phyloP scores from a whole-genome alignment of 2,329 filamentous ascomycete species.

The Ustulina deusta region DNA sequence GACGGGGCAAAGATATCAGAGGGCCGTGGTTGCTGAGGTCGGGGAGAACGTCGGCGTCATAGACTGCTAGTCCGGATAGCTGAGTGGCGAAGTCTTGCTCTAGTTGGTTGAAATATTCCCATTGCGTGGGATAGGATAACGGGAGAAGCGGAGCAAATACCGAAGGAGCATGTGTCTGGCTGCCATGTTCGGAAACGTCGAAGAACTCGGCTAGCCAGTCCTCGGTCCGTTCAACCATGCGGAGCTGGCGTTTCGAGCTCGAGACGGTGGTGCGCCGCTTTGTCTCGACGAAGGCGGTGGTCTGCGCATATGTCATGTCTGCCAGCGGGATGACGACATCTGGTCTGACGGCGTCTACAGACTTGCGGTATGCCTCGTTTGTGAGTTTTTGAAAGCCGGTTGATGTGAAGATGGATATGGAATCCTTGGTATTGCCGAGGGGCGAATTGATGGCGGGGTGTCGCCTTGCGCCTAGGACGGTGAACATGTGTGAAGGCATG shows the following conservation, averaged over 20 bases:
- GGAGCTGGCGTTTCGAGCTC: slow-evolving; percentile 78
- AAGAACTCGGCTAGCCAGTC: slow-evolving; percentile 81
- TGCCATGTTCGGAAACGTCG: slow-evolving; percentile 51
- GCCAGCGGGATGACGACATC: slow-evolving; percentile 85
- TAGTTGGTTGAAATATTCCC: slow-evolving; percentile 81
- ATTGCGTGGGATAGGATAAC: slow-evolving; percentile 79
- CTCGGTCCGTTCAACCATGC: slow-evolving; percentile 89
- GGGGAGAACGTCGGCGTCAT: slow-evolving; percentile 76
- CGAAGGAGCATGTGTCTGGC: slow-evolving; percentile 52
- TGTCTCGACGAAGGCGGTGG: slow-evolving; percentile 60
- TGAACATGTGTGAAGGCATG: slow-evolving; percentile 72
- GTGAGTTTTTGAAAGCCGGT: slow-evolving; percentile 83
- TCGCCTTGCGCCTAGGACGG: slow-evolving; percentile 82
- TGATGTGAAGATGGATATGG: slow-evolving; percentile 84
- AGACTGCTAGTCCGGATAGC: slow-evolving; percentile 80
- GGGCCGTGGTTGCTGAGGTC: slow-evolving; percentile 69
- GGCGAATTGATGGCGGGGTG: slow-evolving; percentile 80
- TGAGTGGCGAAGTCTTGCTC: slow-evolving; percentile 68
- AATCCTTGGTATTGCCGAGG: slow-evolving; percentile 75
- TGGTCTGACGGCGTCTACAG: slow-evolving; percentile 74
- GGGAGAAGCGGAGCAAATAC: slow-evolving; percentile 79
- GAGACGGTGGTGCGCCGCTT: slow-evolving; percentile 64
- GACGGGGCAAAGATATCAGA: slow-evolving; percentile 73
- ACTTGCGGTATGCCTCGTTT: slow-evolving; percentile 75
- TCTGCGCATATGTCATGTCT: slow-evolving; percentile 72